Percentiles rank a stretch among this genome's conserved stretches.
These are phyloP conservation scores for Trichoderma koningii DNA, from an alignment of 2,329 filamentous ascomycete genomes.

Conservation along the genomic window DNA sequence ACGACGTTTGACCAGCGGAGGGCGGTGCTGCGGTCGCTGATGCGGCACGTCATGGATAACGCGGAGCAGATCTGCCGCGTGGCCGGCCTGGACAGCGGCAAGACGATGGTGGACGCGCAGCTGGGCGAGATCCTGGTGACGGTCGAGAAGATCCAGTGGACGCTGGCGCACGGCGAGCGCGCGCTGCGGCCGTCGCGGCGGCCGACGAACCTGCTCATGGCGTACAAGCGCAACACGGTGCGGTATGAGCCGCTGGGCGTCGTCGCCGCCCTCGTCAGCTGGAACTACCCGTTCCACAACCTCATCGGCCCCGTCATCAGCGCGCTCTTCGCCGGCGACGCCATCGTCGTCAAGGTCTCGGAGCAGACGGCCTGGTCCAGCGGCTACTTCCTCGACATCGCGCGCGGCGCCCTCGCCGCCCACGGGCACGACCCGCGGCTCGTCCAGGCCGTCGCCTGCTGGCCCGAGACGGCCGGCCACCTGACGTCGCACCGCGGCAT, in stretches of 20 bases:
- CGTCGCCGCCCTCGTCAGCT: slow-evolving; percentile 88
- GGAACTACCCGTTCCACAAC: slow-evolving; percentile 98
- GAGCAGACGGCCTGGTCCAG: slow-evolving; percentile 96
- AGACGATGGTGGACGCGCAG: slow-evolving; percentile 91
- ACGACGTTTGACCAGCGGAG: slow-evolving; percentile 78
- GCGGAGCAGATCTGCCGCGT: slow-evolving; percentile 83
- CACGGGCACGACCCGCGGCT: slow-evolving; percentile 82
- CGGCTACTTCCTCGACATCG: slow-evolving; percentile 77
- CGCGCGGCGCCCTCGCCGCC: slow-evolving; percentile 73
- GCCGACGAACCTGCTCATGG: slow-evolving; percentile 90
- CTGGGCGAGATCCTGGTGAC: slow-evolving; percentile 95
- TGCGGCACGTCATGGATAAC: slow-evolving; percentile 83
- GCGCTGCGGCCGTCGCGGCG: slow-evolving; percentile 71
- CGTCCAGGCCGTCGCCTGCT: slow-evolving; percentile 83
- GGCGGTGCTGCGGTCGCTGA: slow-evolving; percentile 76
- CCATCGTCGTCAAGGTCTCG: slow-evolving; percentile 88
- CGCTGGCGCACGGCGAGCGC: slow-evolving; percentile 83
- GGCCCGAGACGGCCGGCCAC: slow-evolving; percentile 78
- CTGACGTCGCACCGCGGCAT: slow-evolving; percentile 84
- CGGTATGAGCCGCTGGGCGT: slow-evolving; percentile 91
- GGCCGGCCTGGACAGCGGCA: slow-evolving; percentile 90
- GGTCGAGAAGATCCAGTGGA: slow-evolving; percentile 92
- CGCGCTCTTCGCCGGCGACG: slow-evolving; percentile 87
- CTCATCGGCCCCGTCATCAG: slow-evolving; percentile 88
- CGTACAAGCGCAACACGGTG: slow-evolving; percentile 91